These are phyloP conservation scores for Agaricus blazei DNA, from an alignment of 768 basidiomycete genomes.

Conservation along the genomic window DNA sequence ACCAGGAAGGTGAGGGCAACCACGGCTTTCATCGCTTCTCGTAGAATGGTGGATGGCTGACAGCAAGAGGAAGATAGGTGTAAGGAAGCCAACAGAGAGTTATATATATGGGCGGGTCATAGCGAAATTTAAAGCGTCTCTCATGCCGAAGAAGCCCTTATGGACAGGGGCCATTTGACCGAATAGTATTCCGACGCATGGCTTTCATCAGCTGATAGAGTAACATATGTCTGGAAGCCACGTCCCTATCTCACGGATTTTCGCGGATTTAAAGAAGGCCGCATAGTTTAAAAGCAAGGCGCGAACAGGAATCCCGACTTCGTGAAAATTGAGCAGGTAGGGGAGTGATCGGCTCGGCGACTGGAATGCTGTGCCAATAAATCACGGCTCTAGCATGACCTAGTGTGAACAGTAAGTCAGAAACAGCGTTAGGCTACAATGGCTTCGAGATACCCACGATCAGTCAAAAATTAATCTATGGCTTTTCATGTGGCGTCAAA, in stretches of 20 bases:
- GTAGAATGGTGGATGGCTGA: background rate
- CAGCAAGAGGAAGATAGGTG: background rate
- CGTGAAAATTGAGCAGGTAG: no score
- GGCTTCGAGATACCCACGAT: no score
- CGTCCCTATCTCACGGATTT: background rate
- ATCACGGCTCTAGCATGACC: no score
- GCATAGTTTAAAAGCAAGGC: no score
- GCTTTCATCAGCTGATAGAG: no score
- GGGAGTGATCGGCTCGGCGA: no score
- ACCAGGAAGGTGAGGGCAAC: slow-evolving; percentile 1
- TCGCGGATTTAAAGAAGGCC: background rate
- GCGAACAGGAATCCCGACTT: no score
- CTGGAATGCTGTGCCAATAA: no score
- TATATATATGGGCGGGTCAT: background rate
- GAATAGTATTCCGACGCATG: background rate
- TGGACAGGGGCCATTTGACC: background rate
- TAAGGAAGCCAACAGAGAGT: background rate
- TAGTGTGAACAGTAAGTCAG: no score
- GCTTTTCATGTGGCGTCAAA: no score
- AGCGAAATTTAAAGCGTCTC: background rate
- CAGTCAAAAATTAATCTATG: no score
- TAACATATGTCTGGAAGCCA: background rate
- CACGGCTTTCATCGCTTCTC: background rate
- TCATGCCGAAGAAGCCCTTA: background rate
- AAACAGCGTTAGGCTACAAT: no score